phyloP scores from a whole-genome alignment of 2,329 filamentous ascomycete genomes.

The Eurotiales sp. region DNA sequence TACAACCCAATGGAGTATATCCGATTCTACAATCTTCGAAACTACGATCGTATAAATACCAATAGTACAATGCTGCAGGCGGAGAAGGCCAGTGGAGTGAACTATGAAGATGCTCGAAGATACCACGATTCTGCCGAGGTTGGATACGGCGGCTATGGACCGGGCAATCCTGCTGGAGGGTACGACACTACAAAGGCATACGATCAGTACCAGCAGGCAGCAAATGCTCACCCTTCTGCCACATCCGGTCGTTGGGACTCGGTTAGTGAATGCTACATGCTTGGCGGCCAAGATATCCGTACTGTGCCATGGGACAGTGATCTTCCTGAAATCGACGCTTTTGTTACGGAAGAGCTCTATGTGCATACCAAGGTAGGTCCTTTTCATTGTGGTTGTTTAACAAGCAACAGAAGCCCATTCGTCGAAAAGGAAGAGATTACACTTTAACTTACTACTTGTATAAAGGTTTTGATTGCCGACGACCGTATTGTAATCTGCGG shows the following conservation, averaged over 20 bases:
- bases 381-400: neutral
- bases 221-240: conserved; percentile 48
- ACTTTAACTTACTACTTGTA: conserved; percentile 13
- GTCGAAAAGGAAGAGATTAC: too few relatives aligned
- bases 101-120: conserved; percentile 43
- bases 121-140: conserved; percentile 45
- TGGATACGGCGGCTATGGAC: conserved; percentile 41
- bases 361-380: conserved; percentile 51
- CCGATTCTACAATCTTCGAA: conserved; percentile 90
- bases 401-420: too few relatives aligned
- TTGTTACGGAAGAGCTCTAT: conserved; percentile 61
- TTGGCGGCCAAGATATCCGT: conserved; percentile 66
- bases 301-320: conserved; percentile 58
- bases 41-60: conserved; percentile 81
- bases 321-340: conserved; percentile 57
- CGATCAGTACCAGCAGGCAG: conserved; percentile 66
- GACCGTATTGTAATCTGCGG: conserved; percentile 82
- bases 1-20: conserved; percentile 79
- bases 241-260: conserved; percentile 64
- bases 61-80: conserved; percentile 32
- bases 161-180: conserved; percentile 27
- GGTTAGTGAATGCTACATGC: conserved; percentile 79
- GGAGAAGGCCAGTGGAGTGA: conserved; percentile 41
- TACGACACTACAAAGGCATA: conserved; percentile 49
- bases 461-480: conserved; percentile 69